These are phyloP conservation scores for Aspergillus terreus DNA, from an alignment of 2,329 filamentous ascomycete genomes.

Conservation along the genomic window DNA sequence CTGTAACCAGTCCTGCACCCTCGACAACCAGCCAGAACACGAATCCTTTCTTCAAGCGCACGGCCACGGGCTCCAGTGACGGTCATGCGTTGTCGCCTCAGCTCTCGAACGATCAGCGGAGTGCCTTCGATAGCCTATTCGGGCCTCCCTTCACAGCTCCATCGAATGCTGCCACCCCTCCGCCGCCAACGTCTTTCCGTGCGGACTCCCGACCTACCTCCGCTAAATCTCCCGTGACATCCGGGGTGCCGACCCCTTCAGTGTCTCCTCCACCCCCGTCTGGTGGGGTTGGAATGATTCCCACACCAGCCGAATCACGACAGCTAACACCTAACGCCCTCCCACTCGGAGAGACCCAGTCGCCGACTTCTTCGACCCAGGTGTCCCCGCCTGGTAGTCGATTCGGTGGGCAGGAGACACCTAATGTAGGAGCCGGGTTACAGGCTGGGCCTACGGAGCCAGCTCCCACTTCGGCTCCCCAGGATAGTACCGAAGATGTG, in stretches of 20 bases:
- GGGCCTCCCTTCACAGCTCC: constrained; percentile 58
- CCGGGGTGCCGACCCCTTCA: constrained; percentile 57
- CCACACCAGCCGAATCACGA: constrained; percentile 66
- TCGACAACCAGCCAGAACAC: constrained; percentile 66
- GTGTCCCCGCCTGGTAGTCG: constrained; percentile 69
- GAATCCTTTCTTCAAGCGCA: constrained; percentile 87
- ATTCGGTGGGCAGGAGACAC: constrained; percentile 51
- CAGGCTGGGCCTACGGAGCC: constrained; percentile 32
- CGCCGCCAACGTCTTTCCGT: constrained; percentile 60
- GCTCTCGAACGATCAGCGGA: constrained; percentile 50
- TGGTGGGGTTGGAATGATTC: constrained; percentile 36
- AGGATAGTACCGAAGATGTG: constrained; percentile 28
- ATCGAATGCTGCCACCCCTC: constrained; percentile 39
- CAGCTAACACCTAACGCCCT: constrained; percentile 76
- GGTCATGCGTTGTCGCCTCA: constrained; percentile 46
- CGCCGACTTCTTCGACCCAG: constrained; percentile 72
- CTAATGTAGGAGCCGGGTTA: constrained; percentile 43
- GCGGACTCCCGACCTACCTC: constrained; percentile 46
- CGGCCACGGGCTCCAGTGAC: constrained; percentile 47
- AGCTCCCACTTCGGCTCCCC: constrained; percentile 20
- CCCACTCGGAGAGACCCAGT: constrained; percentile 65
- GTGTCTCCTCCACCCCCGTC: constrained; percentile 55
- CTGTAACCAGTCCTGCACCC: constrained; percentile 63
- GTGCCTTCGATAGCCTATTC: constrained; percentile 82
- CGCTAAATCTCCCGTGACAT: constrained; percentile 42